Conservation (phyloP, 106 monocot genomes). For the Dendrobium nobile region DNA sequence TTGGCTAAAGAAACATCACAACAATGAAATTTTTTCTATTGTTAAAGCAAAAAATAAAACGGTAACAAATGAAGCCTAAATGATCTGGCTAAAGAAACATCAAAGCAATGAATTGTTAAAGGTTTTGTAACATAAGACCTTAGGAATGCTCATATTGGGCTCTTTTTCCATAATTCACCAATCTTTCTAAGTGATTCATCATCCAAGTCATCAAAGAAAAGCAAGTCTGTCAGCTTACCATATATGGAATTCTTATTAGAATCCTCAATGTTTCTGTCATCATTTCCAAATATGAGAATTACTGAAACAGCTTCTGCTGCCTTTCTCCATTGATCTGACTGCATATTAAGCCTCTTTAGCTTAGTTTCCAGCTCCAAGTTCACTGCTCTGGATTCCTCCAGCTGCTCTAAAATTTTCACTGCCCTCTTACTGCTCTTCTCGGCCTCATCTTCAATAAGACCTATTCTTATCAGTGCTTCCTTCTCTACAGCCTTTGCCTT, state of each 20-base stretch:
- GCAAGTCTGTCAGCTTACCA: slow-evolving; percentile 64
- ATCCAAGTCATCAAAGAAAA: slow-evolving; percentile 55
- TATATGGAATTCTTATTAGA: slow-evolving; percentile 32
- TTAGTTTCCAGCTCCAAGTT: slow-evolving; percentile 53
- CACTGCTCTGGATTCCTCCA: slow-evolving; percentile 29
- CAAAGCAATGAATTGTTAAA: no score
- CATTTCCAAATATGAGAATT: slow-evolving; percentile 24
- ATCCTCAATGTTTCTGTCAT: slow-evolving; percentile 32
- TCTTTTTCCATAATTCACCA: slow-evolving; percentile 75
- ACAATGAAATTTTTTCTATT: no score
- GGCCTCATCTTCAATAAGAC: slow-evolving; percentile 23
- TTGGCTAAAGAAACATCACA: no score
- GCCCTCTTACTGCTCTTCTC: slow-evolving; percentile 12
- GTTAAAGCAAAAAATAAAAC: no score
- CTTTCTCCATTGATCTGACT: slow-evolving; percentile 90
- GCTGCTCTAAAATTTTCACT: slow-evolving; percentile 6
- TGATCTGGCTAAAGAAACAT: no score
- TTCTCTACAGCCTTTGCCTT: slow-evolving; percentile 31
- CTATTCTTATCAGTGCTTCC: slow-evolving; percentile 31
- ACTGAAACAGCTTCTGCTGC: slow-evolving; percentile 79
- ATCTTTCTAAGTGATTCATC: slow-evolving; percentile 54
- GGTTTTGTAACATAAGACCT: neutral
- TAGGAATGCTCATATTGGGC: slow-evolving; percentile 30
- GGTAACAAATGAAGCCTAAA: no score
- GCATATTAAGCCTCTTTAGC: slow-evolving; percentile 58